These are phyloP conservation scores for Penicillium cosmopolitanum DNA, from an alignment of 495 filamentous ascomycete species.

Conservation along the genomic window DNA sequence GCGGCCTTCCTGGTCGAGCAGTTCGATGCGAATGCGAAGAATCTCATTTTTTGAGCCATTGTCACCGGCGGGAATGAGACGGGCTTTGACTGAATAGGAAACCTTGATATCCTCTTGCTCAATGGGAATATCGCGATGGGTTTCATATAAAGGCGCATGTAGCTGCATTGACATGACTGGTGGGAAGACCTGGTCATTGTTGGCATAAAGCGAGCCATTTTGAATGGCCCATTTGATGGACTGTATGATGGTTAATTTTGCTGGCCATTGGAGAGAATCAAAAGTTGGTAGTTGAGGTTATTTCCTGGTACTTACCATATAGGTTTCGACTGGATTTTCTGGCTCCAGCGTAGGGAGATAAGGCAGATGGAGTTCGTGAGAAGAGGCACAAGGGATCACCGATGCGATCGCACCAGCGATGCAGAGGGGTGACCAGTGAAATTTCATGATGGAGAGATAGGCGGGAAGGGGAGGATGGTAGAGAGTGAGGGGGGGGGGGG, in stretches of 20 bases:
- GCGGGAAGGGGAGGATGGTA: background rate
- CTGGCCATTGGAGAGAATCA: background rate
- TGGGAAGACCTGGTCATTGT: constrained; percentile 49
- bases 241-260: constrained; percentile 23
- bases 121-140: constrained; percentile 3
- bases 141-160: constrained; percentile 28
- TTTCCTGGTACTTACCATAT: constrained; percentile 26
- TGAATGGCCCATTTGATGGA: constrained; percentile 44
- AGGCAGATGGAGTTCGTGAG: constrained; percentile 32
- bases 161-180: constrained; percentile 38
- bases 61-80: constrained; percentile 27
- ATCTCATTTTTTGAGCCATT: constrained; percentile 22
- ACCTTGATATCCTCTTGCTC: constrained; percentile 23
- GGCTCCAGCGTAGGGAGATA: constrained; percentile 25
- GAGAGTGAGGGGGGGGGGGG: background rate
- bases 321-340: constrained; percentile 19
- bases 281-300: background rate
- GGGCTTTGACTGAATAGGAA: constrained; percentile 33
- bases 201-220: constrained; percentile 46
- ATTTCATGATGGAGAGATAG: constrained; percentile 23
- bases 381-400: constrained; percentile 19
- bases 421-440: constrained; percentile 18
- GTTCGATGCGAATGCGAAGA: constrained; percentile 31
- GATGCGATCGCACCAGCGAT: constrained; percentile 23
- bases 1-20: constrained; percentile 30